Conservation (phyloP, 257 asterid species). For the Petunia axillaris region DNA sequence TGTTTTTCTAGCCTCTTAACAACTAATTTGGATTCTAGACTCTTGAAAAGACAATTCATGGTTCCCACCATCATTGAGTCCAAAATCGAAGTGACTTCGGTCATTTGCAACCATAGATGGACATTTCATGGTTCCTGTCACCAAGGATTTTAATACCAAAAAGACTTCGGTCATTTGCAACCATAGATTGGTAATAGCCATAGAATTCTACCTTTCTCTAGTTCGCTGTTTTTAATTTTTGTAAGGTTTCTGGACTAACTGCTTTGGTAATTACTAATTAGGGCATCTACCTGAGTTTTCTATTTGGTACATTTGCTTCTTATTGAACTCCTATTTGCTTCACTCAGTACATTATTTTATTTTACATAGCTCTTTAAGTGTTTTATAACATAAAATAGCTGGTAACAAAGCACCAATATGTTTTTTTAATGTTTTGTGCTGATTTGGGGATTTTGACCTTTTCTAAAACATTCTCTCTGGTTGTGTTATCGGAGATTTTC, state of each 20-base stretch:
- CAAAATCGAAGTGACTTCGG: not conserved
- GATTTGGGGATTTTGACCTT: constrained; percentile 13
- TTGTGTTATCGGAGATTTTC: not conserved
- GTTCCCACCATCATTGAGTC: not conserved
- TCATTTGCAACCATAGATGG: no score
- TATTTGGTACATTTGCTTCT: constrained; percentile 2
- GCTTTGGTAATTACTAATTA: not conserved
- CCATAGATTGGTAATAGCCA: not conserved
- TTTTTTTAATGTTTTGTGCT: constrained; percentile 2
- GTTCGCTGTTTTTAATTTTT: not conserved
- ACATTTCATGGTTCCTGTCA: not conserved
- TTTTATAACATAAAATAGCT: no score
- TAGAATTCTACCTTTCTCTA: not conserved
- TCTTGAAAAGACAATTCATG: not conserved
- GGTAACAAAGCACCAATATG: no score
- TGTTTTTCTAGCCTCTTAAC: not conserved
- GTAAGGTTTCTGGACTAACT: constrained; percentile 11
- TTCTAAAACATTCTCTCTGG: not conserved
- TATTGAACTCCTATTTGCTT: not conserved
- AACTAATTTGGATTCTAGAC: constrained; percentile 8
- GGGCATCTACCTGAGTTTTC: not conserved
- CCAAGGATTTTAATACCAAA: not conserved
- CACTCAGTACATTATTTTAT: not conserved
- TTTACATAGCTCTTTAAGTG: not conserved
- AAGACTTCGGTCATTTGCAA: not conserved